These are phyloP conservation scores for Albifimbria verrucaria DNA, from an alignment of 2,329 filamentous ascomycete genomes.

Conservation along the genomic window DNA sequence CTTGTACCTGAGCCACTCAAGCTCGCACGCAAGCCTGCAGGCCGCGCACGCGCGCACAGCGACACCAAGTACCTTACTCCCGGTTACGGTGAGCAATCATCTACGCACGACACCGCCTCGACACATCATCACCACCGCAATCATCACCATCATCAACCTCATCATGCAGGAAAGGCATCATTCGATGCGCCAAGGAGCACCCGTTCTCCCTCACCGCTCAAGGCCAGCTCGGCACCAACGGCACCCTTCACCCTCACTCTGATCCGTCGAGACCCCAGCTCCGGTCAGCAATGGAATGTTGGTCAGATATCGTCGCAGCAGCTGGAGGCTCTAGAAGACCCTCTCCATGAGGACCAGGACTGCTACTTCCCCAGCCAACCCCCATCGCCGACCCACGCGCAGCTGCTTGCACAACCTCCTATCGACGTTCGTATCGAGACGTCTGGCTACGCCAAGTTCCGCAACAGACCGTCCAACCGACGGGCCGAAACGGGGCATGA, in stretches of 20 bases:
- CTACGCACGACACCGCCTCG: conserved; percentile 3
- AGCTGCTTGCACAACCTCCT: conserved; percentile 27
- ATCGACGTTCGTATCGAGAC: conserved; percentile 53
- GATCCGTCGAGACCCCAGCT: conserved; percentile 70
- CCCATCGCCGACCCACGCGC: conserved; percentile 13
- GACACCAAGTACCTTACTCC: not conserved
- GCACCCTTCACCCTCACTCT: conserved; percentile 56
- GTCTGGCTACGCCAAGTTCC: conserved; percentile 56
- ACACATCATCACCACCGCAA: conserved; percentile 8
- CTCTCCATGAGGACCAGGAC: conserved; percentile 12
- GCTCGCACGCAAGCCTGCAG: not conserved
- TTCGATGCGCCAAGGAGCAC: conserved; percentile 11
- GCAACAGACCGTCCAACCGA: conserved; percentile 40
- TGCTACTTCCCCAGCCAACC: conserved; percentile 19
- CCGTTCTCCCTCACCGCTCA: conserved; percentile 34
- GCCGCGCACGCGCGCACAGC: not conserved
- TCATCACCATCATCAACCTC: not conserved
- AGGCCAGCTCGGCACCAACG: conserved; percentile 28
- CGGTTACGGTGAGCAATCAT: not conserved
- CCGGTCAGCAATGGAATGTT: conserved; percentile 72
- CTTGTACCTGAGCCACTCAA: not conserved
- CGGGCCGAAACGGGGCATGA: conserved; percentile 25
- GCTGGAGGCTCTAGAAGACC: conserved; percentile 30
- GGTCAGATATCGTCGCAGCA: conserved; percentile 60
- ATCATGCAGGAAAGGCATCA: conserved; percentile 4